Evolutionary conservation across 768 basidiomycete genomes (phyloP).

Genomic region (Bullera alba): DNA sequence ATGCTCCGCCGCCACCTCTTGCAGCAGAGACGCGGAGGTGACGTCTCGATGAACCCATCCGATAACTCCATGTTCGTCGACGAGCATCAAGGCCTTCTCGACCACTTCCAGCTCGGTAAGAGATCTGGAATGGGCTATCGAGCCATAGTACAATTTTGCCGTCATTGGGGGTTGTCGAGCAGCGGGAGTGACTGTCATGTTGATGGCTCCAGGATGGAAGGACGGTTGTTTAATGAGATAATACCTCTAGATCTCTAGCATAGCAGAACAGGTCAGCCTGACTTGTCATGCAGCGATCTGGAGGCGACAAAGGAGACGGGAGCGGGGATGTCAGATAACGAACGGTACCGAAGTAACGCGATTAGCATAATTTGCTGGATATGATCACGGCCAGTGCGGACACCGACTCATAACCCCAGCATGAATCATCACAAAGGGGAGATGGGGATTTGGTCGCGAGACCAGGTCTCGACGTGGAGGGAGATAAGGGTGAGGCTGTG

Average conservation of each 20-base stretch:
- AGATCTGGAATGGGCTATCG: conserved; percentile 34
- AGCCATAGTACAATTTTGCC: conserved; percentile 24
- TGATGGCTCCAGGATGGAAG: too few relatives aligned
- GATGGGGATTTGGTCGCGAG: not conserved
- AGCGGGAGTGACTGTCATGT: not conserved
- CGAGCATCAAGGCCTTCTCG: conserved; percentile 55
- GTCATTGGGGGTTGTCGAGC: not conserved
- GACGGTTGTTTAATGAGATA: too few relatives aligned
- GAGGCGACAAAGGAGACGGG: conserved; percentile 7
- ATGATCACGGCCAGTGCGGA: conserved; percentile 1
- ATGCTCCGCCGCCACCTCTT: conserved; percentile 52
- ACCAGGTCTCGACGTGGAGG: not conserved
- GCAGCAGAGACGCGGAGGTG: conserved; percentile 37
- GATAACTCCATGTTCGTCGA: conserved; percentile 55
- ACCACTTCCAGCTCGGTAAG: conserved; percentile 41
- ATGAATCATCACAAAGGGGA: not conserved
- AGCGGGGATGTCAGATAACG: conserved; percentile 9
- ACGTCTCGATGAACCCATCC: conserved; percentile 67
- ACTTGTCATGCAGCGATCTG: too few relatives aligned
- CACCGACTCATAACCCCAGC: conserved; percentile 3
- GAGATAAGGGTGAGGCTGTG: too few relatives aligned
- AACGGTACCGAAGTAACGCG: not conserved
- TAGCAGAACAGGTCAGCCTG: too few relatives aligned
- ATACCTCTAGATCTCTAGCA: too few relatives aligned
- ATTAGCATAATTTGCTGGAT: conserved; percentile 2